phyloP scores from a whole-genome alignment of 441 rosid genomes.

The Mallotus repandus region DNA sequence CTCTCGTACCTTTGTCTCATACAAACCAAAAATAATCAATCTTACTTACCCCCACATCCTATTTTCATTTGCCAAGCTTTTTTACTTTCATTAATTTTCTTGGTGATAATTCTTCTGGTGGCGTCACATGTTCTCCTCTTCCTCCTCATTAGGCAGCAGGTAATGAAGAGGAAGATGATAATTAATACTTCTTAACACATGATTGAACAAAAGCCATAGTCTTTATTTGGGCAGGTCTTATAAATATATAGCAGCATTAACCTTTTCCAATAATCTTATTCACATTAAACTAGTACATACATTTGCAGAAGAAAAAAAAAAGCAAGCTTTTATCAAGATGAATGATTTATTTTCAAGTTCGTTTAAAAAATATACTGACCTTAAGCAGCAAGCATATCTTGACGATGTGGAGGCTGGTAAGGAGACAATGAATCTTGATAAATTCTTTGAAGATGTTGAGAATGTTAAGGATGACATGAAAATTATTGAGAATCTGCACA shows the following conservation, averaged over 20 bases:
- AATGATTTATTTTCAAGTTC: conserved; percentile 85
- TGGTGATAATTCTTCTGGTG: conserved; percentile 19
- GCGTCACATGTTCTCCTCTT: conserved; percentile 34
- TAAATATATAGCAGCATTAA: not conserved
- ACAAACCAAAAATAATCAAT: conserved; percentile 20
- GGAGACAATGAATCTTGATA: conserved; percentile 66
- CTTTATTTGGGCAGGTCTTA: not conserved
- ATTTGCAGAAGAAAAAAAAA: not conserved
- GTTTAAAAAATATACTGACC: conserved; percentile 70
- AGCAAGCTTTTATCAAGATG: conserved; percentile 41
- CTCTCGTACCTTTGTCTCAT: conserved; percentile 2
- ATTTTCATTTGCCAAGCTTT: conserved; percentile 10
- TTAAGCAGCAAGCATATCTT: conserved; percentile 52
- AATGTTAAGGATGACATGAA: conserved; percentile 75
- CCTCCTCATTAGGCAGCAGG: conserved; percentile 23
- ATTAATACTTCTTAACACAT: not conserved
- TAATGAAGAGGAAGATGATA: conserved; percentile 31
- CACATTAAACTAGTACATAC: not conserved
- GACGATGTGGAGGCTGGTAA: conserved; percentile 70
- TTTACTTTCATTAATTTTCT: conserved; percentile 11
- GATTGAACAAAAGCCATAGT: not conserved
- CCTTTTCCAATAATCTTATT: not conserved
- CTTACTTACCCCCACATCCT: not conserved
- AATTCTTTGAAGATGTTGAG: conserved; percentile 81
- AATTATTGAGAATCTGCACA: conserved; percentile 51